A percentile compares a stretch with the other conserved stretches of the same genome.
Conservation (phyloP, 1,284 basidiomycete species). For the Irpex sp. region DNA sequence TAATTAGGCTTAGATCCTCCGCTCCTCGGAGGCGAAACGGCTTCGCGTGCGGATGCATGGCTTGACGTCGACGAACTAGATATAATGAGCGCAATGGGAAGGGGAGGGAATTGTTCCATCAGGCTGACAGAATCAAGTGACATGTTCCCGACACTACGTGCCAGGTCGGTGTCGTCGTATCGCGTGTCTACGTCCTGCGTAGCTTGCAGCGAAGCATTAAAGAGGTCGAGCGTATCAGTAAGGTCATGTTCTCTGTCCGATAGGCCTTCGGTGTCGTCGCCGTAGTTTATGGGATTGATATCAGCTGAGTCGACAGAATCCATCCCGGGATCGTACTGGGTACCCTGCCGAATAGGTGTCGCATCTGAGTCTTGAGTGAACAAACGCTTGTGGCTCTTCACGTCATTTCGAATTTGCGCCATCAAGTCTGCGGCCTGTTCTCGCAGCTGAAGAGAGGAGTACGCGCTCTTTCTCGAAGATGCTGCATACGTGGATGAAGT, state of each 20-base stretch:
- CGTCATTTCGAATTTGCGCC: constrained; percentile 78
- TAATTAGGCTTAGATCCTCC: constrained; percentile 14
- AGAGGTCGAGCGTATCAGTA: neutral
- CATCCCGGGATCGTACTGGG: neutral
- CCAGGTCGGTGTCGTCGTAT: constrained; percentile 22
- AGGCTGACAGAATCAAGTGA: constrained; percentile 25
- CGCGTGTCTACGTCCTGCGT: neutral
- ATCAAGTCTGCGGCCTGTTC: constrained; percentile 75
- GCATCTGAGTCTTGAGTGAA: constrained; percentile 49
- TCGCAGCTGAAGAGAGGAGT: constrained; percentile 66
- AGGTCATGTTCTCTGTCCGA: neutral
- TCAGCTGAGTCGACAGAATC: constrained; percentile 10
- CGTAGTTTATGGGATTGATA: neutral
- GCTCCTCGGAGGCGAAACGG: constrained; percentile 4
- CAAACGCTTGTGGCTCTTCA: constrained; percentile 65
- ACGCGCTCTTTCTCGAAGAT: constrained; percentile 30
- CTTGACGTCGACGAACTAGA: constrained; percentile 21
- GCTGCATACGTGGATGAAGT: constrained; percentile 17
- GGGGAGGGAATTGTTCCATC: constrained; percentile 29
- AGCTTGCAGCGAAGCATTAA: neutral
- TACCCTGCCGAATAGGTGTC: constrained; percentile 29
- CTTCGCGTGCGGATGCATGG: constrained; percentile 12
- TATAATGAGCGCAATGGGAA: constrained; percentile 24
- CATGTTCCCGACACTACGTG: constrained; percentile 19
- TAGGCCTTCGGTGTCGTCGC: constrained; percentile 15